Evolutionary conservation across 1,139 yeast genomes (phyloP).

Genomic region (Debaryomycetaceae sp.): DNA sequence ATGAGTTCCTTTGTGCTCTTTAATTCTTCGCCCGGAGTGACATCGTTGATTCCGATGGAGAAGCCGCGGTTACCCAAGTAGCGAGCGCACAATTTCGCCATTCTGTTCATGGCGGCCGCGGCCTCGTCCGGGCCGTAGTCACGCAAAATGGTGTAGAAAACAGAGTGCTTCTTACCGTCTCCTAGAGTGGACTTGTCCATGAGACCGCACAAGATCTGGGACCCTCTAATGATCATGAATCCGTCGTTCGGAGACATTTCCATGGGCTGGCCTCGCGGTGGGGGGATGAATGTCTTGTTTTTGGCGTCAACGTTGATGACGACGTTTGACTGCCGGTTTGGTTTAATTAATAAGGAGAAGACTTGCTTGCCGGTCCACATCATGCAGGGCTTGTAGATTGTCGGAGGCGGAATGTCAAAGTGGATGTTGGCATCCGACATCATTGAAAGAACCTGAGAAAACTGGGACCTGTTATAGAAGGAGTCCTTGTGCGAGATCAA

Average conservation of each 20-base stretch:
- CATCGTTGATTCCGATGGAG: conserved; percentile 95
- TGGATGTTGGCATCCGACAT: conserved; percentile 89
- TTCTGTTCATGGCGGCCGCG: conserved; percentile 91
- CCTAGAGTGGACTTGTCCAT: conserved; percentile 97
- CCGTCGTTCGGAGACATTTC: conserved; percentile 99
- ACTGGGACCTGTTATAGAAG: conserved; percentile 78
- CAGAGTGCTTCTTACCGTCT: conserved; percentile 96
- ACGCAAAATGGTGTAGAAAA: conserved; percentile 85
- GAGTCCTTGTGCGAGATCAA: conserved; percentile 88
- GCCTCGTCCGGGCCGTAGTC: conserved; percentile 96
- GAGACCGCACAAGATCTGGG: conserved; percentile 80
- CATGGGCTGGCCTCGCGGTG: conserved; percentile 52
- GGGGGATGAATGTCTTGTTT: conserved; percentile 78
- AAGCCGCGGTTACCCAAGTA: conserved; percentile 92
- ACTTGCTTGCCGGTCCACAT: conserved; percentile 98
- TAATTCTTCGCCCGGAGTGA: conserved; percentile 80
- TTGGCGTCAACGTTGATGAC: conserved; percentile 89
- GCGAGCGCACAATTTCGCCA: conserved; percentile 97
- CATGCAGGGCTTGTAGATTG: conserved; percentile 77
- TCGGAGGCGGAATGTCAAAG: conserved; percentile 92
- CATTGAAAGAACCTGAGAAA: conserved; percentile 79
- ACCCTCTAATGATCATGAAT: conserved; percentile 79
- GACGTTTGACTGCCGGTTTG: conserved; percentile 66
- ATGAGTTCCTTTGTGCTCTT: conserved; percentile 71
- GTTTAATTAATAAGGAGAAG: conserved; percentile 76